Evolutionary conservation across 306 rosid species (phyloP).

Genomic region (Coriaria nepalensis): DNA sequence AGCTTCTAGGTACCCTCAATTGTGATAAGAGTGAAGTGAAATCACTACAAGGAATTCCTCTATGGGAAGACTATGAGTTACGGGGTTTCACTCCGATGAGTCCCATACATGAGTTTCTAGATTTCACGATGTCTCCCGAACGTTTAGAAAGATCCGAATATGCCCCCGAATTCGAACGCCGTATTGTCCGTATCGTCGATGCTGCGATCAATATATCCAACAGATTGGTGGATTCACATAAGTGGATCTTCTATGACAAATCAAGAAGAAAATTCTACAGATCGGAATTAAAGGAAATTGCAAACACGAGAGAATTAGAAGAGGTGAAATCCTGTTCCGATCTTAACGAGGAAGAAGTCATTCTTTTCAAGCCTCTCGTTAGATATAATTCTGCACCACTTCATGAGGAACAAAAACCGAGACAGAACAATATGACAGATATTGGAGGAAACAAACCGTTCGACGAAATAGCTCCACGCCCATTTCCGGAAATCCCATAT

Average conservation of each 20-base stretch:
- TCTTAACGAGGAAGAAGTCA: conserved; percentile 81
- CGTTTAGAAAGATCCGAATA: conserved; percentile 36
- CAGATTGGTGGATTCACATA: conserved; percentile 35
- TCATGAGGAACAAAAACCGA: conserved; percentile 61
- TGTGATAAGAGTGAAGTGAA: conserved; percentile 18
- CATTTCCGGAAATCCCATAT: conserved; percentile 26
- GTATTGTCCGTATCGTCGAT: conserved; percentile 42
- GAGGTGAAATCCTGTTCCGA: conserved; percentile 11
- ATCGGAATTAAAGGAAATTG: conserved; percentile 23
- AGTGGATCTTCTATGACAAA: conserved; percentile 41
- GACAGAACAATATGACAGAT: conserved; percentile 24
- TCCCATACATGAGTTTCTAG: conserved; percentile 34
- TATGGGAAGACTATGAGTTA: conserved; percentile 95
- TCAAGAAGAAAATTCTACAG: conserved; percentile 17
- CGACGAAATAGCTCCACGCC: conserved; percentile 18
- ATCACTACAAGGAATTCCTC: conserved; percentile 30
- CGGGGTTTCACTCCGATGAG: conserved; percentile 67
- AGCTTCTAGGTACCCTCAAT: conserved; percentile 34
- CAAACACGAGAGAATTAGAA: conserved; percentile 25
- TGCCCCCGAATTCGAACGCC: conserved; percentile 33
- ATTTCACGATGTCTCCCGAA: conserved; percentile 47
- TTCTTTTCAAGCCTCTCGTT: conserved; percentile 79
- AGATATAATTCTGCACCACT: conserved; percentile 84
- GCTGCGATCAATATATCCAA: conserved; percentile 49
- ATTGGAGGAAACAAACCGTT: conserved; percentile 21